Evolutionary conservation across 768 basidiomycete species (phyloP).

Genomic region (Mrakia blollopis): DNA sequence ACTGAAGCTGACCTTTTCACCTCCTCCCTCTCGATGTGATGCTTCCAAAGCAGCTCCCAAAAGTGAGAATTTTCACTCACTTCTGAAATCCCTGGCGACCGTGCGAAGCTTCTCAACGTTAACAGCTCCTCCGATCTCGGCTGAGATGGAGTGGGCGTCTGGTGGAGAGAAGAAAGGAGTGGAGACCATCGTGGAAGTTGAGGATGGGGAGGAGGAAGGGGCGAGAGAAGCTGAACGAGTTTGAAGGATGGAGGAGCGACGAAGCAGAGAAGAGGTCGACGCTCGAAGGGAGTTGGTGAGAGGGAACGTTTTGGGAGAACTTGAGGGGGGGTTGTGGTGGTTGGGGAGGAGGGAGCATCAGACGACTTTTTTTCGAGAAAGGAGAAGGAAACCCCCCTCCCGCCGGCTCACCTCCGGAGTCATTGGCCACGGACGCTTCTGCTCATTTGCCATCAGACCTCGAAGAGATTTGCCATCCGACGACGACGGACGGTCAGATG

Average conservation of each 20-base stretch:
- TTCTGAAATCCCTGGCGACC: conserved; percentile 43
- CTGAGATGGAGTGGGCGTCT: conserved; percentile 35
- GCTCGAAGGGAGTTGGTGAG: neutral
- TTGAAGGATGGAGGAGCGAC: neutral
- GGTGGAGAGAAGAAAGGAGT: neutral
- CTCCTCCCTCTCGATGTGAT: neutral
- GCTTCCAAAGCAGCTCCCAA: neutral
- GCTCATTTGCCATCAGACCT: neutral
- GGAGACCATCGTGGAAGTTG: neutral
- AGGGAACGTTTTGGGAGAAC: neutral
- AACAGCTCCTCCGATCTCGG: conserved; percentile 41
- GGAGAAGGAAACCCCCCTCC: neutral
- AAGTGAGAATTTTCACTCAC: conserved; percentile 36
- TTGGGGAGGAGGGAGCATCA: neutral
- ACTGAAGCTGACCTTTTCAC: neutral
- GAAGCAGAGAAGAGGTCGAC: neutral
- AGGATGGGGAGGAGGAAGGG: neutral
- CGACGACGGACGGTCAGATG: too few relatives aligned
- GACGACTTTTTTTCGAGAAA: neutral
- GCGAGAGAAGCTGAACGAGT: neutral
- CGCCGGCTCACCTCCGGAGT: neutral
- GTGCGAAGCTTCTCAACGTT: conserved; percentile 40
- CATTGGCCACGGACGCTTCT: neutral
- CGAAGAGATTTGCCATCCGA: neutral
- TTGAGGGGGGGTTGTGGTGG: too few relatives aligned